Evolutionary conservation across 768 basidiomycete species (phyloP).

Genomic region (Boletus patriciae): DNA sequence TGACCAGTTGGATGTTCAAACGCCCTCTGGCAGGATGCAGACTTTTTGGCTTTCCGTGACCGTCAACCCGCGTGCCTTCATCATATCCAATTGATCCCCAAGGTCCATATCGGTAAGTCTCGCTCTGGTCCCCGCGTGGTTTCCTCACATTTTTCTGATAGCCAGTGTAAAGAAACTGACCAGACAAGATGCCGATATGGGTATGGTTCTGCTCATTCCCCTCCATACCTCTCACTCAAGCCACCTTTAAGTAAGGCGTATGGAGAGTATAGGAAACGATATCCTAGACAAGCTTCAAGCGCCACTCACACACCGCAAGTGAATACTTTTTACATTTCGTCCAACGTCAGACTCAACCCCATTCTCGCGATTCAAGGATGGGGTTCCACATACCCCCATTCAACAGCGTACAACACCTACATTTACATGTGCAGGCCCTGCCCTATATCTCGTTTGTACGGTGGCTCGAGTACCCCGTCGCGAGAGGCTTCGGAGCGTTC

Average conservation of each 20-base stretch:
- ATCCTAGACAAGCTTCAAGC: constrained; percentile 51
- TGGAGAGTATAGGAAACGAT: constrained; percentile 51
- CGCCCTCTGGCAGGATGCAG: constrained; percentile 40
- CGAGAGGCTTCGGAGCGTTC: constrained; percentile 37
- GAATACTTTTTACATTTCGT: constrained; percentile 2
- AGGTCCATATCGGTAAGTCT: constrained; percentile 47
- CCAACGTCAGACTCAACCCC: background rate
- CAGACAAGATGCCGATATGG: constrained; percentile 45
- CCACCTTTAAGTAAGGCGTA: constrained; percentile 40
- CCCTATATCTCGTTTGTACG: constrained; percentile 52
- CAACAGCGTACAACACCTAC: constrained; percentile 69
- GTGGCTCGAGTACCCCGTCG: constrained; percentile 50
- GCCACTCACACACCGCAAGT: constrained; percentile 49
- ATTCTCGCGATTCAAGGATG: constrained; percentile 45
- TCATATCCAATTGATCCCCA: constrained; percentile 55
- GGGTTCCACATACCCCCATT: constrained; percentile 85
- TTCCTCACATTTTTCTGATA: constrained; percentile 23
- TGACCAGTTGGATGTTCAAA: background rate
- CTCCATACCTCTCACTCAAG: constrained; percentile 22
- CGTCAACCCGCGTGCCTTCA: constrained; percentile 47
- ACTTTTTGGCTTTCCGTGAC: constrained; percentile 54
- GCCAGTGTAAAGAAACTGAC: constrained; percentile 55
- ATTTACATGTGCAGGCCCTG: constrained; percentile 69
- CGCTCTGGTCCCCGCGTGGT: background rate
- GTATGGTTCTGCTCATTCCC: constrained; percentile 37